These are phyloP conservation scores for Aspergillus fructus DNA, from an alignment of 2,329 filamentous ascomycete genomes.

Conservation along the genomic window DNA sequence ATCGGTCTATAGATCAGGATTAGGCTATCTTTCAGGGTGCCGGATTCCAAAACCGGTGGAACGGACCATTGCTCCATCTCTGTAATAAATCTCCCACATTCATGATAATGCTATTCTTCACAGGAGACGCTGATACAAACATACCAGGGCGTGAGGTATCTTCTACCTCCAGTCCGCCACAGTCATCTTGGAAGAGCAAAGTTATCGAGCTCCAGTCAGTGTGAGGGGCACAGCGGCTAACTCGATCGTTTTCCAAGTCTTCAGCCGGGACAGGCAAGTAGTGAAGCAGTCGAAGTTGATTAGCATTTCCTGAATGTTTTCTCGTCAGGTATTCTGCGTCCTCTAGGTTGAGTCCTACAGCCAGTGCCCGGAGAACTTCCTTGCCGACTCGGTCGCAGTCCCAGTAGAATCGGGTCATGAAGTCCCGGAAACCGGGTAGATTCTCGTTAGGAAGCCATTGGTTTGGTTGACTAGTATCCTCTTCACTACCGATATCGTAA, in stretches of 20 bases:
- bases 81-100: slow-evolving; percentile 53
- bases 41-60: background rate
- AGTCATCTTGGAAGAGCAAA: slow-evolving; percentile 55
- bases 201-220: slow-evolving; percentile 57
- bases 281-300: slow-evolving; percentile 61
- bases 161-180: slow-evolving; percentile 53
- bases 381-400: slow-evolving; percentile 44
- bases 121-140: slow-evolving; percentile 43
- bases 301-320: slow-evolving; percentile 57
- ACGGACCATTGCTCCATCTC: slow-evolving; percentile 50
- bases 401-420: slow-evolving; percentile 53
- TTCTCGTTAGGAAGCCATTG: slow-evolving; percentile 49
- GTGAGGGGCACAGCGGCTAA: slow-evolving; percentile 53
- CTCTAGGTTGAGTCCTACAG: slow-evolving; percentile 48
- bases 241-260: slow-evolving; percentile 43
- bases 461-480: slow-evolving; percentile 48
- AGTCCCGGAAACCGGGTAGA: slow-evolving; percentile 49
- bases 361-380: slow-evolving; percentile 49
- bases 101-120: slow-evolving; percentile 47
- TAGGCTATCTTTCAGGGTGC: background rate
- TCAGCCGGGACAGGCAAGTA: slow-evolving; percentile 53
- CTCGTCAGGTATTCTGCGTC: slow-evolving; percentile 46
- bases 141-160: slow-evolving; percentile 38
- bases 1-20: slow-evolving; percentile 36
- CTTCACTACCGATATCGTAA: slow-evolving; percentile 53